A percentile compares a stretch with the other conserved stretches of the same genome.
phyloP scores from a whole-genome alignment of 2,329 filamentous ascomycete genomes.

The Beauveria pseudobassiana region DNA sequence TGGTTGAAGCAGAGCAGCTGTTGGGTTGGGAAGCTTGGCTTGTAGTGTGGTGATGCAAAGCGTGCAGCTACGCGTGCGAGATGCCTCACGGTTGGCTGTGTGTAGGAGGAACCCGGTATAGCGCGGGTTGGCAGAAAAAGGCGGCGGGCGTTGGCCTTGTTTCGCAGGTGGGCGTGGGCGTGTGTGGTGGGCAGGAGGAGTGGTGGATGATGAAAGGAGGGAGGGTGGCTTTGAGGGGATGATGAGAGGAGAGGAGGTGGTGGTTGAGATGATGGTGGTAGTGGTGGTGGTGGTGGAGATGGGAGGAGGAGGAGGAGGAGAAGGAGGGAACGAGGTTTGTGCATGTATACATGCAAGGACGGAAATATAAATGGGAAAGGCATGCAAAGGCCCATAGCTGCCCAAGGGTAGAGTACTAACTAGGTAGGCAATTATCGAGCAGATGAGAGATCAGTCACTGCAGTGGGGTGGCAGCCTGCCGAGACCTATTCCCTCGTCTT shows the following conservation, averaged over 20 bases:
- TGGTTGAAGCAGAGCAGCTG: neutral
- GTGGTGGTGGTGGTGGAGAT: constrained; percentile 18
- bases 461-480: too few relatives aligned
- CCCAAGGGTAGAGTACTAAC: neutral
- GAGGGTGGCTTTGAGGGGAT: neutral
- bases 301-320: constrained; percentile 11
- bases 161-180: constrained; percentile 7
- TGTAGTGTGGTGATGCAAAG: constrained; percentile 6
- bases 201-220: constrained; percentile 16
- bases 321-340: constrained; percentile 4
- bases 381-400: neutral
- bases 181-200: constrained; percentile 12
- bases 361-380: constrained; percentile 8
- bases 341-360: constrained; percentile 10
- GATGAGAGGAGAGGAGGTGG: constrained; percentile 10
- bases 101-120: neutral
- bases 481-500: too few relatives aligned
- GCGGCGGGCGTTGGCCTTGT: constrained; percentile 1
- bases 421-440: neutral
- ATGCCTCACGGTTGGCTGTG: constrained; percentile 8
- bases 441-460: too few relatives aligned
- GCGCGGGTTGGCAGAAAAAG: neutral
- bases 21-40: neutral
- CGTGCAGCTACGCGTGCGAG: constrained; percentile 11
- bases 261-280: constrained; percentile 17